Base-by-base conservation (phyloP, 75 land plant species). In the Pseudotsuga menziesii region DNA sequence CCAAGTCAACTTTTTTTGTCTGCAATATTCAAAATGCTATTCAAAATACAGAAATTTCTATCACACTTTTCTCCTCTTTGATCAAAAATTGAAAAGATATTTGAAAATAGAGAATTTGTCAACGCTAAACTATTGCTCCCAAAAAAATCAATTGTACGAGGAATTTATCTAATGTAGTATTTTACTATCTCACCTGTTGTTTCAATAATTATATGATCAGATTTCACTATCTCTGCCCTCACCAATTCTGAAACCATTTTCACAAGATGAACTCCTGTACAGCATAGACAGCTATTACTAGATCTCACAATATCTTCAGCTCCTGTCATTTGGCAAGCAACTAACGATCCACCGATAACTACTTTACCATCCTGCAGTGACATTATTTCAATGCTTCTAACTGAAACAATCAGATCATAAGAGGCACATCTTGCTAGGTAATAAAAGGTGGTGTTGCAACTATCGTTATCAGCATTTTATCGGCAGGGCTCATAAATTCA, bases 211-310 rank as follows among this genome's bases (percentile, higher is more conserved):
- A 97, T 89, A 72, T 97, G 99, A 85, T 97, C 99, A 84, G 92
- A 97, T 60, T 87, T 85, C 72, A 90, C 99, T 77, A 84, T 89
- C 87, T 92, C 89, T 72, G 76, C 89, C 77, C 78, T 77, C 55
- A 97, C 88, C 73, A 97, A 83, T n/a, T 97, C 98, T 56, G 80
- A 69, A 56, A 97, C 84, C 99, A 97, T 97, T 48, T 92, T 81
- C 57, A 97, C 99, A 25, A 97, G 91, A 44, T 44, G 7, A 80
- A 92, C 99, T 61, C 99, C 99, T 78, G 98, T 87, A 79, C 97
- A 97, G 85, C 99, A 97, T 26, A 97, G 82, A 76, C 99, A 94
- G 25, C 99, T 98, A 91, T 97, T 94, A 61, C 92, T 97, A 69
- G 94, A 91, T 98, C 94, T 94, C 23, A 94, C 61, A 64, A 97